Base-by-base conservation (phyloP, 2,329 filamentous ascomycete genomes). In the Myriosclerotinia curreyana region DNA sequence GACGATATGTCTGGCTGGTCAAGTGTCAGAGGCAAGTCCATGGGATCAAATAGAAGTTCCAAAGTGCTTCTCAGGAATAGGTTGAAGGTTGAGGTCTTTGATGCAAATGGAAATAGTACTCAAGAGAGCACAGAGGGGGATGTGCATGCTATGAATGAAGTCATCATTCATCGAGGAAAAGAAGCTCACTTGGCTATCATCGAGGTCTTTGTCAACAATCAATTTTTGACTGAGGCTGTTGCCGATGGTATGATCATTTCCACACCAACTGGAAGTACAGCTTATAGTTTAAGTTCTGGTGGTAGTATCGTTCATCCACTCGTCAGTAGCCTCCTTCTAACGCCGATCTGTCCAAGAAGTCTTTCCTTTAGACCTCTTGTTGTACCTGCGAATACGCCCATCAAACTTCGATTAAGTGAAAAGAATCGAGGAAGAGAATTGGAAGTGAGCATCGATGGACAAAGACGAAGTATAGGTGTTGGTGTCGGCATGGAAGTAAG, bases 161-260 rank as follows among this genome's bases (percentile, higher is more conserved):
- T 99, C 14, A 89, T 96, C 1, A 88, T 99, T 44, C 95, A 99
- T 76, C 87, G 95, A 28, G 95, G 95, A 49, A 88, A 89, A 42
- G 88, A 94, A 68, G 92, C 95, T 0, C 94, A 98, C 76, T 83
- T 99, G 7, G 91, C 92, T 46, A 88, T 96, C 69, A 91, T 99
- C 69, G 91, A 96, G 73, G 91, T 99, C 51, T 95, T 87, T 72
- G 89, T 98, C 66, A 93, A 93, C 71, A 89, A 91, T 42, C 87
- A 92, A 62, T 96, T 95, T 72, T 81, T 99, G 53, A 99, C 95
- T 1, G 92, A 96, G 75, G 94, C 92, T 0, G 93, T 96, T 15
- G 94, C 93, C 1, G 95, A 99, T 75, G 95, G 95, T 59, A 96
- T 99, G 76, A 89, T 98, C 52, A 87, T 98, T 65, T 92, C 90